phyloP scores from a whole-genome alignment of 2,329 filamentous ascomycete genomes.

The Aspergillus ochraceoroseus region DNA sequence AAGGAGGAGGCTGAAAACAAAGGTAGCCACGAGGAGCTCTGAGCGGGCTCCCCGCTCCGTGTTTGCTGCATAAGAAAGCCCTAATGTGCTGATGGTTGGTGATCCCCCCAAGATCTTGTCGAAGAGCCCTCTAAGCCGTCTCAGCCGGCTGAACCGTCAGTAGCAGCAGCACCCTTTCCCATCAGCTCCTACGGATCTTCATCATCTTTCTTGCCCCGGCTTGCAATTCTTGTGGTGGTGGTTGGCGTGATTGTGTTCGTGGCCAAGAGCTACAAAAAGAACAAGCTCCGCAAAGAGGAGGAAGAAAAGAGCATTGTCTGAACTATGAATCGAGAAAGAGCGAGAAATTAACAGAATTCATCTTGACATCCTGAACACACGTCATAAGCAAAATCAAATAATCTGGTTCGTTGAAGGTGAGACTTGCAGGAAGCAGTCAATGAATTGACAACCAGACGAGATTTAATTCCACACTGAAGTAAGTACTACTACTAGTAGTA shows the following conservation, averaged over 20 bases:
- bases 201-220: slow-evolving; percentile 14
- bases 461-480: no score
- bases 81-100: slow-evolving; percentile 35
- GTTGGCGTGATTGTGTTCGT: slow-evolving; percentile 20
- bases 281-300: slow-evolving; percentile 10
- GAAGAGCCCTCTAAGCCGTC: slow-evolving; percentile 13
- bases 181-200: slow-evolving; percentile 12
- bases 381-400: no score
- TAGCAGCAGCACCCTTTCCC: slow-evolving; percentile 10
- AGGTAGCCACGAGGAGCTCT: slow-evolving; percentile 65
- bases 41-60: slow-evolving; percentile 36
- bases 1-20: slow-evolving; percentile 36
- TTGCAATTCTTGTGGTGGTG: slow-evolving; percentile 21
- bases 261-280: slow-evolving; percentile 12
- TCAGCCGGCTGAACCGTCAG: no score
- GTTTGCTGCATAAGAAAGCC: slow-evolving; percentile 24
- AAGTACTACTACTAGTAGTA: no score
- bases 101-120: slow-evolving; percentile 21
- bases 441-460: no score
- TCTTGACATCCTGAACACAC: no score
- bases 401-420: background rate
- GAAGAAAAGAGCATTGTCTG: slow-evolving; percentile 21
- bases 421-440: no score
- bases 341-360: no score
- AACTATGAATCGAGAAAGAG: no score